Base-by-base conservation (phyloP, 257 asterid species). In the Solanum boliviense region DNA sequence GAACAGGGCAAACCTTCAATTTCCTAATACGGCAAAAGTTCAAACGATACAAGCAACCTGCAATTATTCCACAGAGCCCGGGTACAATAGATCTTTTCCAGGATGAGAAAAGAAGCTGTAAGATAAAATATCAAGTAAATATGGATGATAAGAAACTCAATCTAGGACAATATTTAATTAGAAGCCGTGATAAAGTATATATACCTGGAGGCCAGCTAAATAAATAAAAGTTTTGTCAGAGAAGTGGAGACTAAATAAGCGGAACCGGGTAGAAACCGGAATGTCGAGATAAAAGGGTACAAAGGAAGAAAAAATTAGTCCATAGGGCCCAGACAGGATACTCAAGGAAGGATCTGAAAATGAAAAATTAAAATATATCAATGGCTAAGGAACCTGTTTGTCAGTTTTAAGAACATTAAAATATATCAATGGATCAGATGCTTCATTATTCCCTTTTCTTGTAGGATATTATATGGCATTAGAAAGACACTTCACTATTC, bases 131-230 rank as follows among this genome's bases (percentile, higher is more conserved):
- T 58, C 88, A 88, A 58, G 76, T 76, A 21, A 78, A 86, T 82
- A 79, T 44, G 82, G 78, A 67, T 41, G 74, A 82, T 36, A 70
- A 87, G 18, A 87, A 85, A 87, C 82, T 12, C 32, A 56, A 84
- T 15, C 67, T 56, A n/a, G 29, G 52, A 21, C 10, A 48, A 29
- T 10, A 79, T 46, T 8, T 48, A 25, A 58, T 72, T 44, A 73
- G 58, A 73, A 52, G 35, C 27, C 38, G 3, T 73, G 58, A 72
- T 18, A 86, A 3, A 72, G 46, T 13, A 73, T 78, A 79, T 46
- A 88, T 92, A 97, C 99, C 98, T 97, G 99, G 89, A 97, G 95
- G 89, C 99, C 99, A 72, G 99, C 99, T 89, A 95, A 93, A 91
- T 97, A 97, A 81, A 97, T 96, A 83, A 97, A 96, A 34, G 97